A percentile compares a stretch with the other conserved stretches of the same genome.
These are phyloP conservation scores for Colletotrichum sp. DNA, from an alignment of 2,329 filamentous ascomycete genomes.

Conservation along the genomic window DNA sequence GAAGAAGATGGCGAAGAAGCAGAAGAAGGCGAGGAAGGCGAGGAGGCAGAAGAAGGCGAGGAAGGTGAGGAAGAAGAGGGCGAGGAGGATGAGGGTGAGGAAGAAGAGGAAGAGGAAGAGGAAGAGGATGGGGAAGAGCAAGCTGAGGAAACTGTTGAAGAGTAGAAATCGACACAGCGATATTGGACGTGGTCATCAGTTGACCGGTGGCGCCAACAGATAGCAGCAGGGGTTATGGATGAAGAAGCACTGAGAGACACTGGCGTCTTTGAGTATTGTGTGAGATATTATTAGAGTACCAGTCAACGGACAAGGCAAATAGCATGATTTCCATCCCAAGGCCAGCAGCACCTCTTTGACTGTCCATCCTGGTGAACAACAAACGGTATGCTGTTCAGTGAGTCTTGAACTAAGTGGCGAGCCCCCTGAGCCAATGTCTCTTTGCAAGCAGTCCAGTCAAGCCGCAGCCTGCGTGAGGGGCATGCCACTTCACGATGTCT, in stretches of 20 bases:
- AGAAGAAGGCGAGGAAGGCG: constrained; percentile 15
- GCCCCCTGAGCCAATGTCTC: not conserved
- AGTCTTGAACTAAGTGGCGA: not conserved
- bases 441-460: not conserved
- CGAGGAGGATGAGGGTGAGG: constrained; percentile 29
- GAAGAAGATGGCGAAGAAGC: constrained; percentile 20
- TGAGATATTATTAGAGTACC: not conserved
- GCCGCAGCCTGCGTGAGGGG: not conserved
- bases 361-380: not conserved
- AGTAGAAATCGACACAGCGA: not conserved
- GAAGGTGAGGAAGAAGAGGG: constrained; percentile 13
- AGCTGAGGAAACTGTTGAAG: not conserved
- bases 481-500: not conserved
- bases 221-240: not conserved
- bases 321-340: not conserved
- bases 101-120: not conserved
- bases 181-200: not conserved
- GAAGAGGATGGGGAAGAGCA: not conserved
- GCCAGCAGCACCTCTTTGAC: not conserved
- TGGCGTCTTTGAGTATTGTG: not conserved
- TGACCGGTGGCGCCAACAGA: not conserved
- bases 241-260: not conserved
- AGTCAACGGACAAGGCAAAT: not conserved
- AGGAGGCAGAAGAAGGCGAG: constrained; percentile 2
- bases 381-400: not conserved